Percentiles rank a stretch among this genome's conserved stretches.
These are phyloP conservation scores for Auriscalpium microsporum DNA, from an alignment of 768 basidiomycete genomes.

Conservation along the genomic window DNA sequence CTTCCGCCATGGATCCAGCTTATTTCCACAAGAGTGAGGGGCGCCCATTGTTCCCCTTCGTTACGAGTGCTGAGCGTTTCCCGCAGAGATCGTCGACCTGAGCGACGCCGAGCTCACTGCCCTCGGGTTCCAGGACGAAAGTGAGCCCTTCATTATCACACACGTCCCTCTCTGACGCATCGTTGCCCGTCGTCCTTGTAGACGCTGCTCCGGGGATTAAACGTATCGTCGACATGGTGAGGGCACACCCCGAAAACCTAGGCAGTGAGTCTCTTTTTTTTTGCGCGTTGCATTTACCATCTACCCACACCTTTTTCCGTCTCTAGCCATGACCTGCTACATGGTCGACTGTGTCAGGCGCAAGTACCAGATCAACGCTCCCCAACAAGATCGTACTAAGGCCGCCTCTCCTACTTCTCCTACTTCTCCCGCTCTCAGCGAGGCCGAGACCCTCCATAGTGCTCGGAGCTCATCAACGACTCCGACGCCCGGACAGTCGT, in stretches of 20 bases:
- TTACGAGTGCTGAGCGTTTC: conserved; percentile 22
- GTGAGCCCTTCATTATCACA: conserved; percentile 14
- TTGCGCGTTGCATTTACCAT: conserved; percentile 20
- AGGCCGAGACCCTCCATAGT: conserved; percentile 3
- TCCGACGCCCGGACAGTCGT: conserved; percentile 10
- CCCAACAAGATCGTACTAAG: conserved; percentile 5
- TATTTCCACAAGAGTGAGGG: conserved; percentile 23
- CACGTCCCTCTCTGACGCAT: conserved; percentile 14
- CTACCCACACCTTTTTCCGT: conserved; percentile 13
- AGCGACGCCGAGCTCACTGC: conserved; percentile 9
- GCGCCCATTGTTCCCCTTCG: conserved; percentile 19
- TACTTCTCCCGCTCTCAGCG: not conserved
- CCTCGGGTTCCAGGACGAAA: conserved; percentile 15
- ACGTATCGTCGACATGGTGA: conserved; percentile 16
- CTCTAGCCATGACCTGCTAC: conserved; percentile 24
- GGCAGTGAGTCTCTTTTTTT: conserved; percentile 17
- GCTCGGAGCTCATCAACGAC: conserved; percentile 3
- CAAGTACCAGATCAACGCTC: conserved; percentile 1
- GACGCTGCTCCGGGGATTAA: conserved; percentile 13
- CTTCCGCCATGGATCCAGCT: conserved; percentile 11
- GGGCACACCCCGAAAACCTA: conserved; percentile 15
- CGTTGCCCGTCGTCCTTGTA: conserved; percentile 17
- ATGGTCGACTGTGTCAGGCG: conserved; percentile 20
- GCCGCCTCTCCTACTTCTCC: not conserved
- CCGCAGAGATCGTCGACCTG: conserved; percentile 21